These are phyloP conservation scores for Dalbergia cultrata DNA, from an alignment of 306 rosid species.

Conservation along the genomic window DNA sequence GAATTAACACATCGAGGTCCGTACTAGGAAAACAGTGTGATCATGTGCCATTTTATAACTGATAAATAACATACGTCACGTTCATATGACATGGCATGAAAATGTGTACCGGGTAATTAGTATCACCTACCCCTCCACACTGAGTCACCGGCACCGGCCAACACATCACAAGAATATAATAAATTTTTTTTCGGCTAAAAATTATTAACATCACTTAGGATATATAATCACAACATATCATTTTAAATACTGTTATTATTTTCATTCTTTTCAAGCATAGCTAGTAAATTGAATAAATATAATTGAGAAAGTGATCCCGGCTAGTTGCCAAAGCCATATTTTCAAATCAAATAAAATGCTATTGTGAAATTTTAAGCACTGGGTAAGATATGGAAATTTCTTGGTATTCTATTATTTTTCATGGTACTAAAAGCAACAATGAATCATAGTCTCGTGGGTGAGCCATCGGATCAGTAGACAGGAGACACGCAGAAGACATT, in stretches of 20 bases:
- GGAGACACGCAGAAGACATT: conserved; percentile 12
- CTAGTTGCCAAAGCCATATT: too few relatives aligned
- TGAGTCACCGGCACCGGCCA: too few relatives aligned
- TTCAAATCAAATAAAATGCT: conserved; percentile 1
- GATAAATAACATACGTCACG: background rate
- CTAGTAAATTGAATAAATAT: too few relatives aligned
- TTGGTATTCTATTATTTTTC: background rate
- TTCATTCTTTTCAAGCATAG: too few relatives aligned
- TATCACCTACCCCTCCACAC: too few relatives aligned
- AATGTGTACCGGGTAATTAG: background rate
- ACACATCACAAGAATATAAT: too few relatives aligned
- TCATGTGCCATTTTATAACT: conserved; percentile 36
- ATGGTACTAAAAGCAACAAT: background rate
- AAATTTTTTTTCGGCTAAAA: too few relatives aligned
- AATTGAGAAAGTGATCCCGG: too few relatives aligned
- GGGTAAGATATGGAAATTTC: background rate
- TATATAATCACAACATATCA: too few relatives aligned
- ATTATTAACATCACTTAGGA: too few relatives aligned
- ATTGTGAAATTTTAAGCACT: background rate
- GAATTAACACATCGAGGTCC: background rate
- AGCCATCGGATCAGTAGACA: background rate
- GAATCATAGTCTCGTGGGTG: background rate
- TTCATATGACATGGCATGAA: background rate
- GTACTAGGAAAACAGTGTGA: conserved; percentile 35
- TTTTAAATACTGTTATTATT: too few relatives aligned